These are phyloP conservation scores for Coemansia sp. DNA, from an alignment of 192 early-diverging fungal species.

Conservation along the genomic window DNA sequence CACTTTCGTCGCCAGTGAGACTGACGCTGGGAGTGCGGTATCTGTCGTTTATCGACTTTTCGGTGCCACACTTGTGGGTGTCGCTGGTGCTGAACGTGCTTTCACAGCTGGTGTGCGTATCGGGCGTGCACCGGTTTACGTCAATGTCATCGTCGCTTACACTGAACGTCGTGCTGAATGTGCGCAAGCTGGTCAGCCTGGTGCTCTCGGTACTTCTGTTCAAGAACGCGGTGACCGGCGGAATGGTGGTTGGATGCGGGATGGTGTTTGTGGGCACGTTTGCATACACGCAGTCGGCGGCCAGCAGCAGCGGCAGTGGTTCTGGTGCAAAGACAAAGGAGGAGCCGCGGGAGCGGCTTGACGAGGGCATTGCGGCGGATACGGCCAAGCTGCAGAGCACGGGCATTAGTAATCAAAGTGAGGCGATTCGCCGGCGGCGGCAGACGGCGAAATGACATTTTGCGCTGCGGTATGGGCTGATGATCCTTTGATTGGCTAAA, in stretches of 20 bases:
- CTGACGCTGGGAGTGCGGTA: constrained; percentile 11
- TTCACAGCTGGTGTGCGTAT: constrained; percentile 88
- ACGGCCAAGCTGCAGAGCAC: too few species aligned
- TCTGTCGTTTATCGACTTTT: constrained; percentile 18
- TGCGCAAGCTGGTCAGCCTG: constrained; percentile 83
- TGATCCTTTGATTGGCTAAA: too few species aligned
- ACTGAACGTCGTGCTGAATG: constrained; percentile 79
- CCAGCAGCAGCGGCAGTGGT: constrained; percentile 8
- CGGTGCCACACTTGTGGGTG: constrained; percentile 67
- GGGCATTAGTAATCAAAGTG: background rate
- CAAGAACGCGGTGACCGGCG: constrained; percentile 67
- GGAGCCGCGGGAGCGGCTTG: background rate
- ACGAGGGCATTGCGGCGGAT: constrained; percentile 4
- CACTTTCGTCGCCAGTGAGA: constrained; percentile 43
- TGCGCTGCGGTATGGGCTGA: too few species aligned
- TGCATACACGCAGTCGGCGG: constrained; percentile 59
- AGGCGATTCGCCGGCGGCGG: background rate
- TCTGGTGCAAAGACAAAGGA: background rate
- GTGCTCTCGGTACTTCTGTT: constrained; percentile 78
- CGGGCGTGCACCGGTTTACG: constrained; percentile 80
- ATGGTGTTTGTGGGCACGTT: constrained; percentile 79
- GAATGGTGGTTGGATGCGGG: constrained; percentile 64
- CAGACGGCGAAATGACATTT: background rate
- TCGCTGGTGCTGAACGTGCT: constrained; percentile 67
- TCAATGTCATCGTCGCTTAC: constrained; percentile 77